Evolutionary conservation across 169 alveolate species (phyloP).

Genomic region (Cryptosporidium sp.): DNA sequence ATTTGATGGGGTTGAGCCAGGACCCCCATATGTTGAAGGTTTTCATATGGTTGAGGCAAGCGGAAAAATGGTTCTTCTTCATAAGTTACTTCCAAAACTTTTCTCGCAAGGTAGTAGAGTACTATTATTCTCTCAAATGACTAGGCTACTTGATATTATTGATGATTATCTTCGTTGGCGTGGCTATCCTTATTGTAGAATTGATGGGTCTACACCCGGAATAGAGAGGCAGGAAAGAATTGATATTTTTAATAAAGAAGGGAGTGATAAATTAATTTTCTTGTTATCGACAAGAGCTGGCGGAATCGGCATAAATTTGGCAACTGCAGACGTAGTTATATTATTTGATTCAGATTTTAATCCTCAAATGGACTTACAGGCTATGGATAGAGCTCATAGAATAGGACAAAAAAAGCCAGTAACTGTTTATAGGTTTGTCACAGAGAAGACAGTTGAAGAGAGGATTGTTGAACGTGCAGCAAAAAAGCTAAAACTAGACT

Average conservation of each 20-base stretch:
- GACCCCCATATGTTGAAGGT: constrained; percentile 82
- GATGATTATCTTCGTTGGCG: constrained; percentile 82
- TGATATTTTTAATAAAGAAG: constrained; percentile 85
- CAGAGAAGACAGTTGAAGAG: constrained; percentile 90
- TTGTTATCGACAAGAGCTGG: constrained; percentile 91
- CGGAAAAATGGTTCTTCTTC: constrained; percentile 89
- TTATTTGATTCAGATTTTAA: constrained; percentile 92
- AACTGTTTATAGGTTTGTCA: constrained; percentile 88
- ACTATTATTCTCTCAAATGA: constrained; percentile 87
- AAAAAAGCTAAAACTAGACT: constrained; percentile 87
- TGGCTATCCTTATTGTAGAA: constrained; percentile 81
- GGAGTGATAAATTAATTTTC: constrained; percentile 82
- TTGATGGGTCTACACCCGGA: constrained; percentile 84
- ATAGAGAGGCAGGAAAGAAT: constrained; percentile 84
- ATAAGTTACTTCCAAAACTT: constrained; percentile 87
- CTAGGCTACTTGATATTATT: constrained; percentile 81
- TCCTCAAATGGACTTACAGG: constrained; percentile 90
- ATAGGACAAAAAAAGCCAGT: constrained; percentile 89
- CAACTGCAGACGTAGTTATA: constrained; percentile 91
- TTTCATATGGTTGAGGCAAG: constrained; percentile 84
- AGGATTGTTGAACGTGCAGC: constrained; percentile 89
- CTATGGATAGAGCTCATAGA: constrained; percentile 94
- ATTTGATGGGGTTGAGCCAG: constrained; percentile 81
- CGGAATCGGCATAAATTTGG: constrained; percentile 91
- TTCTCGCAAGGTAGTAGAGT: constrained; percentile 87